These are phyloP conservation scores for Xylaria sp. DNA, from an alignment of 2,329 filamentous ascomycete species.

Conservation along the genomic window DNA sequence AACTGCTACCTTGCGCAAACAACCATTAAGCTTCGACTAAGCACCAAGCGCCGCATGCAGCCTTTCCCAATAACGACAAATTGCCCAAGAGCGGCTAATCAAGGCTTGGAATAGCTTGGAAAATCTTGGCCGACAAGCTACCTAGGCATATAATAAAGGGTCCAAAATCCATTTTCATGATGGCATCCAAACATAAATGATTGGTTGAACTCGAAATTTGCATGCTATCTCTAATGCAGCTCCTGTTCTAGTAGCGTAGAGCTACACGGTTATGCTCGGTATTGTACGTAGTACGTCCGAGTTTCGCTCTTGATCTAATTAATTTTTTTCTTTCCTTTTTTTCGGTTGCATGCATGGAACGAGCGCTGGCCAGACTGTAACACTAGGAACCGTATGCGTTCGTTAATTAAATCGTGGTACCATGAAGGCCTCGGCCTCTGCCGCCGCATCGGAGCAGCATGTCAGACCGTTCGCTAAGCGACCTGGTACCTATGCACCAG, in stretches of 20 bases:
- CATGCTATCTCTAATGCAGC: slow-evolving; percentile 31
- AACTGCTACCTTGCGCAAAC: not conserved
- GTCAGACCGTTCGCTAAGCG: slow-evolving; percentile 26
- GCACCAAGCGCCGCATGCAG: slow-evolving; percentile 33
- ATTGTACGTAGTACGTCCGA: not conserved
- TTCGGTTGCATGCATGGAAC: not conserved
- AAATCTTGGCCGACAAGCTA: slow-evolving; percentile 21
- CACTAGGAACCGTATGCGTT: not conserved
- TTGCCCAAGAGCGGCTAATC: slow-evolving; percentile 38
- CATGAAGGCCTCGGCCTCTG: slow-evolving; percentile 17
- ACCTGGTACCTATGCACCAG: slow-evolving; percentile 23
- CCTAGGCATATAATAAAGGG: slow-evolving; percentile 26
- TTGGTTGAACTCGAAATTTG: slow-evolving; percentile 32
- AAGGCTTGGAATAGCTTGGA: slow-evolving; percentile 33
- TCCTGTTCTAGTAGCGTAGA: slow-evolving; percentile 8
- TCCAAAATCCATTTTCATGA: slow-evolving; percentile 20
- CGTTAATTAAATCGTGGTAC: slow-evolving; percentile 16
- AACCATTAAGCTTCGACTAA: slow-evolving; percentile 32
- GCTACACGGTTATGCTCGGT: too few species aligned
- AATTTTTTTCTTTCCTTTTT: slow-evolving; percentile 4
- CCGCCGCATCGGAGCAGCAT: slow-evolving; percentile 7
- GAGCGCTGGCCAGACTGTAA: not conserved
- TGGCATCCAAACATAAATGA: slow-evolving; percentile 25
- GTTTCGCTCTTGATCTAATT: slow-evolving; percentile 4
- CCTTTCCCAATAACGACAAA: slow-evolving; percentile 34